phyloP scores from a whole-genome alignment of 169 alveolate genomes.

The Toxoplasma gondii region DNA sequence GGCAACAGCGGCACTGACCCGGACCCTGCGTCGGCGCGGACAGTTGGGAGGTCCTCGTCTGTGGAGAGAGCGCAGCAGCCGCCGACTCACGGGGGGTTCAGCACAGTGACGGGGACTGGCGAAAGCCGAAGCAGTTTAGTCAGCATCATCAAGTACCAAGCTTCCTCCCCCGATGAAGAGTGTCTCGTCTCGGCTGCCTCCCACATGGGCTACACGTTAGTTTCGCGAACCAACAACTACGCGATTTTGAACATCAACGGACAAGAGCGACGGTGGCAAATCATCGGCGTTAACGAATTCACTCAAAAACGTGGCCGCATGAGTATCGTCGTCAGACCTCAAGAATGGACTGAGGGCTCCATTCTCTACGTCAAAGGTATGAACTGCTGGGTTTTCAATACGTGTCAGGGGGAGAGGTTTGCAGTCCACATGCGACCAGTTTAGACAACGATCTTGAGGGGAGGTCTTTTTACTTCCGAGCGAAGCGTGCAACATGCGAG shows the following conservation, averaged over 20 bases:
- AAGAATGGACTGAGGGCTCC: slow-evolving; percentile 52
- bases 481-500: no score
- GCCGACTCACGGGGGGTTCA: neutral
- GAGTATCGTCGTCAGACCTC: slow-evolving; percentile 87
- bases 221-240: slow-evolving; percentile 20
- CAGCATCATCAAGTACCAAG: slow-evolving; percentile 71
- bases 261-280: slow-evolving; percentile 58
- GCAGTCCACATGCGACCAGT: no score
- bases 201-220: slow-evolving; percentile 74
- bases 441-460: no score
- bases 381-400: no score
- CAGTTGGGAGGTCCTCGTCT: neutral
- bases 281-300: slow-evolving; percentile 75
- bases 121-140: neutral
- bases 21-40: neutral
- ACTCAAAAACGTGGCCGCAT: slow-evolving; percentile 92
- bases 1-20: neutral
- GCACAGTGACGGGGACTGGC: neutral
- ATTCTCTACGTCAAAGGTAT: slow-evolving; percentile 53
- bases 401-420: no score
- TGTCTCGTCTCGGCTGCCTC: slow-evolving; percentile 85
- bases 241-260: slow-evolving; percentile 35
- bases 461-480: no score
- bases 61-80: neutral
- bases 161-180: slow-evolving; percentile 93